Evolutionary conservation across 495 filamentous ascomycete genomes (phyloP), one percentile per base, ranked within the genome.

Genomic region (Terfezia claveryi): DNA sequence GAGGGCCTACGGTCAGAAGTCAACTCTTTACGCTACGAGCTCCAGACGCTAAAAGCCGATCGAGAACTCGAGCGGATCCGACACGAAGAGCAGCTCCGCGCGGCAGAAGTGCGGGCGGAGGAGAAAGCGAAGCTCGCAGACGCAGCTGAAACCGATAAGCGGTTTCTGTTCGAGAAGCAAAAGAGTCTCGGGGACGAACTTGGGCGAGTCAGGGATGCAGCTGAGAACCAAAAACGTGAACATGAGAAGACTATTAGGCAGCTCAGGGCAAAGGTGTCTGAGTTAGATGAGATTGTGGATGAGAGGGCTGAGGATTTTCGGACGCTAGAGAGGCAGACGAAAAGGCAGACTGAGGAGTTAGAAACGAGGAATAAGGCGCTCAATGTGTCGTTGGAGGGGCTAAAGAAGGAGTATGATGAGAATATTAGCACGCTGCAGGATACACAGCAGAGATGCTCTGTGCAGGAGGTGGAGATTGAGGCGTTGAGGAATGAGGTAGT

Each of bases 401-500:
- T 94, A 10, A 77, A 82, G 56, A 72, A 74, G 54, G 87, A 93
- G 59, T 69, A 81, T 9, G 74, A 80, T 57, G 66, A 67, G n/a
- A 81, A 78, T 38, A 79, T 79, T 8, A 68, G 69, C 53, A 68
- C 75, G 2, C 64, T 93, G 10, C 76, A 82, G 51, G 69, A 74
- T 10, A 71, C 76, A 0, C 85, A 93, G 65, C 74, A 80, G 38
- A 74, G 76, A 59, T 65, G 93, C 3, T 69, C 72, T 0, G 71
- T 83, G 58, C 77, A 79, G 46, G 83, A 95, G 63, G 69, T 70
- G 2, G 78, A 84, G 36, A 69, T 82, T 38, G 83, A 80, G 0
- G 68, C 78, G 10, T 66, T 96, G 4, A 86, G 95, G 71, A 79
- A 80, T 8, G 86, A 94, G 41, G 78, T 93, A 36, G 69, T 94